Base-by-base conservation (phyloP, 352 stramenopile genomes). In the Phytopythium aichiense region DNA sequence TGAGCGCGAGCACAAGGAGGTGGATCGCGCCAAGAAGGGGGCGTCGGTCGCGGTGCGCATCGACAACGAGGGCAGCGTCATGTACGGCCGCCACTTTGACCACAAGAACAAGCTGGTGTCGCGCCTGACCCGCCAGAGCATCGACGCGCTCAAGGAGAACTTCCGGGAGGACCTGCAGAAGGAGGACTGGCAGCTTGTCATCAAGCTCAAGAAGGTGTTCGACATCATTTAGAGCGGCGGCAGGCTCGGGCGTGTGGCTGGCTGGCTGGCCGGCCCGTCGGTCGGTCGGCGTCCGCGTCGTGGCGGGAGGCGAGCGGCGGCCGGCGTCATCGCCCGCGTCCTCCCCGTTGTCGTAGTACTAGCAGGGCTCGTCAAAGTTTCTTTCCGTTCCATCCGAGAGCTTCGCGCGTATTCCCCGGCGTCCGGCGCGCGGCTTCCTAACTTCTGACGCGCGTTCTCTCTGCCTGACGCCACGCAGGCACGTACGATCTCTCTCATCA, bases 131-230 rank as follows among this genome's bases (percentile, higher is more conserved):
- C 90, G 97, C 61, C 81, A 89, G 52, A 98, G 94, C 33, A 99
- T 99, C 73, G 97, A 99, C 76, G 92, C 96, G 38, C 80, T 99
- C 25, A 99, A 99, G 76, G 90, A 95, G 49, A 96, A 99, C 81
- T 99, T 99, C 92, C 96, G 97, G 70, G 95, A 98, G 62, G 96
- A 99, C 69, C 73, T 99, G 37, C 95, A 97, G 70, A 98, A 98
- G 71, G 95, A 99, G 65, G 97, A 99, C 79, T 99, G 97, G 95
- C 89, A 95, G 67, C 86, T 99, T 42, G 96, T 99, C 54, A 96
- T 99, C 59, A 98, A 99, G 78, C 92, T 99, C 64, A 99, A 99
- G 79, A 98, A 98, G 82, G 91, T 99, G 52, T 99, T 98, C 70
- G 89, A 97, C 71, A 98, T 99, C 75, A 96, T 98, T 79, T 99